These are phyloP conservation scores for Amniculicola lignicola DNA, from an alignment of 495 filamentous ascomycete species.

Conservation along the genomic window DNA sequence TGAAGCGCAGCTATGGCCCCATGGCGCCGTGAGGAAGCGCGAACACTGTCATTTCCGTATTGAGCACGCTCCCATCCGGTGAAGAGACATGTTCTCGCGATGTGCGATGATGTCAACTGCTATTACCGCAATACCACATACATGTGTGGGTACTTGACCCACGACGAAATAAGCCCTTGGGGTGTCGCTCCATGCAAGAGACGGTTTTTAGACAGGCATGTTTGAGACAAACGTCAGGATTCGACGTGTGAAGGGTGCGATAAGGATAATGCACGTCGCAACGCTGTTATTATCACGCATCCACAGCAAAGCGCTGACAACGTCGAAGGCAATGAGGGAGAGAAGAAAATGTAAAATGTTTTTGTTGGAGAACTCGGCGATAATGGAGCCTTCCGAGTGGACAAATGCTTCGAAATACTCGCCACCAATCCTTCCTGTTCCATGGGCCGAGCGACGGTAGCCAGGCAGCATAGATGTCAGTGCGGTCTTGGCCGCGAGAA, in stretches of 20 bases:
- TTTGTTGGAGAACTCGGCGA: no score
- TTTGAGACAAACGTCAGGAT: background rate
- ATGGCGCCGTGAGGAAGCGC: no score
- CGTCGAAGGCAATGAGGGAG: no score
- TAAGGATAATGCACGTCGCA: constrained; percentile 10
- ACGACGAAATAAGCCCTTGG: constrained; percentile 9
- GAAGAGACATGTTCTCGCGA: constrained; percentile 9
- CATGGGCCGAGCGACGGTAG: no score
- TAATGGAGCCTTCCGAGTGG: no score
- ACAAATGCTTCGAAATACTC: no score
- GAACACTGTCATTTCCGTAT: no score
- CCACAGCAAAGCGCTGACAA: background rate
- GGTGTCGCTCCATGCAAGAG: constrained; percentile 11
- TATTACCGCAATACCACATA: background rate
- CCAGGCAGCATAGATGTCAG: no score
- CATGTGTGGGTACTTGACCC: constrained; percentile 19
- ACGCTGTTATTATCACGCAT: background rate
- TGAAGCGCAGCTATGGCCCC: no score
- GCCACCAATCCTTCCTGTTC: no score
- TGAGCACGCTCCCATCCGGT: no score
- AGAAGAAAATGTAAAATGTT: no score
- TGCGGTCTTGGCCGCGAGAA: background rate
- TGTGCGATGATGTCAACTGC: constrained; percentile 26
- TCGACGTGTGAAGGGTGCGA: constrained; percentile 4
- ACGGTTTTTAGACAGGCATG: background rate